Base-by-base conservation (phyloP, 164 flowering plant genomes). In the Tetrastigma voinierianum region DNA sequence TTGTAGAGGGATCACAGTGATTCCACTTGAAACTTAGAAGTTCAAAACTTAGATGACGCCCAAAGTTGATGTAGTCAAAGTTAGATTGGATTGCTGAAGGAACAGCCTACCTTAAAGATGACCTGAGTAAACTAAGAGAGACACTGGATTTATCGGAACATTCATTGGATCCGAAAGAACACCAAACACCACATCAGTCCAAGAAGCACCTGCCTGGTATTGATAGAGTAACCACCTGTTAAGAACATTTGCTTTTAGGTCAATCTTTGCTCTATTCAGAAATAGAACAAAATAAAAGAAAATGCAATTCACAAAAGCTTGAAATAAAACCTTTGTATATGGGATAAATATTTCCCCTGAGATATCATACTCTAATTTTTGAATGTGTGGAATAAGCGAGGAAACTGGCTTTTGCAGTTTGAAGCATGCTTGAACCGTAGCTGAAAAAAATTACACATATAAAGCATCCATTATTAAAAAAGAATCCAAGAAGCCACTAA, bases 161-260 rank as follows among this genome's bases (percentile, higher is more conserved):
- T 80, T 73, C n/a, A 71, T 68, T 51, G 86, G 88, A 71, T 82
- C 81, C 51, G 97, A 72, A 78, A 89, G 83, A 70, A 86, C 70
- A 67, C 91, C 95, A 78, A 91, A 86, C 61, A 82, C 84, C 74
- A 91, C 91, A 69, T 76, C 57, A 4, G 87, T 91, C 74, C 65
- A 76, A 66, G 86, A 64, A 19, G 70, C 71, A 66, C 55, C 68
- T 9, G 64, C 43, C 66, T 74, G 70, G 67, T 82, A 89, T 79
- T 46, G 97, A 87, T 64, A 89, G 66, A 54, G 89, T 76, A 61
- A 82, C 81, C 67, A 91, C 87, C 97, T 91, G 86, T 64, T 43
- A 15, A 44, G 13, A 71, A 58, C 4, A 49, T 4, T 11, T 46
- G 16, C 15, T 56, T 47, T 51, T 2, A 59, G 46, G 44, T 40